Conservation (phyloP, 192 early-diverging fungal genomes). For the Coemansia sp. region DNA sequence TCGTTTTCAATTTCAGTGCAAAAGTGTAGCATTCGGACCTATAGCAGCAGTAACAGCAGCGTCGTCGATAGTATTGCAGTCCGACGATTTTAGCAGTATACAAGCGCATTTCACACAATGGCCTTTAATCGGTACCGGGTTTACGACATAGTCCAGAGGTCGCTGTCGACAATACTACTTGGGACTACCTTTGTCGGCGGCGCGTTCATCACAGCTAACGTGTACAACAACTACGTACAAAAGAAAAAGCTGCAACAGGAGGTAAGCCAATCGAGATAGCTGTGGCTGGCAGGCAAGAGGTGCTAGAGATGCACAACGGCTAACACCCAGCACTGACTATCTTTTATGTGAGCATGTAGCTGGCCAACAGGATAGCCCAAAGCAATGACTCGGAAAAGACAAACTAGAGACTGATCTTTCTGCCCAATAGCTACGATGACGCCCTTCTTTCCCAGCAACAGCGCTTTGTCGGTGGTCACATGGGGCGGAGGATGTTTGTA, state of each 20-base stretch:
- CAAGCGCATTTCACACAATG: constrained; percentile 17
- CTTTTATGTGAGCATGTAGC: not conserved
- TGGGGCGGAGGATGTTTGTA: not conserved
- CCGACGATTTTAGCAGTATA: not conserved
- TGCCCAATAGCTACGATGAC: no score
- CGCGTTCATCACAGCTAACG: constrained; percentile 34
- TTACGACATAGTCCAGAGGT: constrained; percentile 39
- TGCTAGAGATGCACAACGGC: not conserved
- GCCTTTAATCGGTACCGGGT: constrained; percentile 48
- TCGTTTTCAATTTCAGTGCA: not conserved
- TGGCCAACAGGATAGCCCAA: not conserved
- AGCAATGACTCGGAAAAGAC: not conserved
- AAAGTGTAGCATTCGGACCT: not conserved
- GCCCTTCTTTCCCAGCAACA: not conserved
- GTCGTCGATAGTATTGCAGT: not conserved
- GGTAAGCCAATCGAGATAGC: constrained; percentile 11
- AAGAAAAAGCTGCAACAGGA: constrained; percentile 38
- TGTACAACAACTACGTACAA: constrained; percentile 49
- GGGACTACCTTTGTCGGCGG: constrained; percentile 29
- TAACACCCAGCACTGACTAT: not conserved
- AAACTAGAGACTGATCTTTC: not conserved
- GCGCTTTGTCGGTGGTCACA: not conserved
- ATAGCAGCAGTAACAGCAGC: not conserved
- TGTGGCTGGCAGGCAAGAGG: not conserved
- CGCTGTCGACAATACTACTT: constrained; percentile 24